phyloP scores from a whole-genome alignment of 2,329 filamentous ascomycete genomes.

The Calonectria ilicicola region DNA sequence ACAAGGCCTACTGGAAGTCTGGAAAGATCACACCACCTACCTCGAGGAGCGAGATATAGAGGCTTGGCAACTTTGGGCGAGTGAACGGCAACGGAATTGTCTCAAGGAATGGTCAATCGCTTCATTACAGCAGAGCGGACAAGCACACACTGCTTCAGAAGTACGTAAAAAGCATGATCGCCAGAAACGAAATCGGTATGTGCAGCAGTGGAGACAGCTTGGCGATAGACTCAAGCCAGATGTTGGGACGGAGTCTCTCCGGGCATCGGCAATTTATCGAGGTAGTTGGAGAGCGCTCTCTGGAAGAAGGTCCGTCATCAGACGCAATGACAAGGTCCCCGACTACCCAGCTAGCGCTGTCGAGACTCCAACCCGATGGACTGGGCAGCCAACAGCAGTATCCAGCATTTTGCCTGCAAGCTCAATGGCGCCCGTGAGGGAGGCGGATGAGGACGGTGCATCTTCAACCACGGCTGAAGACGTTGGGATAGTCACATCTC shows the following conservation, averaged over 20 bases:
- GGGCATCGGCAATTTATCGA: conserved; percentile 33
- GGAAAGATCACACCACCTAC: conserved; percentile 36
- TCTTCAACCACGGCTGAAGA: conserved; percentile 40
- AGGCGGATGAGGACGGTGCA: conserved; percentile 45
- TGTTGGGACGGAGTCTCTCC: conserved; percentile 19
- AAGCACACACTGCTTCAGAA: conserved; percentile 51
- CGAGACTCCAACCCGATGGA: conserved; percentile 62
- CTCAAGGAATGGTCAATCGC: conserved; percentile 53
- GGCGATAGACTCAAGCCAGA: conserved; percentile 29
- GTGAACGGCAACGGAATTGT: conserved; percentile 46
- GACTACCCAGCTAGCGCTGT: conserved; percentile 39
- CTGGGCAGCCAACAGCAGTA: conserved; percentile 54
- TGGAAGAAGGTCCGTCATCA: conserved; percentile 38
- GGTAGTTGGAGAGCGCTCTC: conserved; percentile 43
- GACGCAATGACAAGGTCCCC: conserved; percentile 34
- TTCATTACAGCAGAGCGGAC: conserved; percentile 50
- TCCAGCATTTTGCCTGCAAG: conserved; percentile 44
- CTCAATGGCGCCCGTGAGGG: conserved; percentile 47
- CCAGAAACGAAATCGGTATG: conserved; percentile 45
- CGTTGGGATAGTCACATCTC: conserved; percentile 31
- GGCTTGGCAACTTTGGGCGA: conserved; percentile 48
- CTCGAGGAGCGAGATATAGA: conserved; percentile 40
- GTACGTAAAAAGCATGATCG: conserved; percentile 47
- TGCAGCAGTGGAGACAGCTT: conserved; percentile 48
- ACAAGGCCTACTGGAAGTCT: conserved; percentile 35